These are phyloP conservation scores for Coemansia sp. DNA, from an alignment of 192 early-diverging fungal species.

Conservation along the genomic window DNA sequence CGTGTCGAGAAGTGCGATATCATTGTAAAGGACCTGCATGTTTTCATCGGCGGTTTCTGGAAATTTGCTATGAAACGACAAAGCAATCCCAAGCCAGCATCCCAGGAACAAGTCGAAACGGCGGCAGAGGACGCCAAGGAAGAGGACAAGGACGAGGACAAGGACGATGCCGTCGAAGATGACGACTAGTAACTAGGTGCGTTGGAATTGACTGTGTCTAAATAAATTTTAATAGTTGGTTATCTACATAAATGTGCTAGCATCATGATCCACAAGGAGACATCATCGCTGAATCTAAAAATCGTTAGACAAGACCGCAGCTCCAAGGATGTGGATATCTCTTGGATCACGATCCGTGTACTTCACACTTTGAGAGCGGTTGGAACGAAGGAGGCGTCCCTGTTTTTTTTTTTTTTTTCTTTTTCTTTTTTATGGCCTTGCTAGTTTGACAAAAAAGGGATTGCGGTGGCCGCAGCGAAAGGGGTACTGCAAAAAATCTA, in stretches of 20 bases:
- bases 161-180: too few species aligned
- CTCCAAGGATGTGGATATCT: neutral
- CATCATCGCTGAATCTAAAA: neutral
- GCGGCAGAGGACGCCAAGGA: neutral
- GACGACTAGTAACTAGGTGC: neutral
- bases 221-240: neutral
- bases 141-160: too few species aligned
- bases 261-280: neutral
- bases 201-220: neutral
- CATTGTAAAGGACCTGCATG: neutral
- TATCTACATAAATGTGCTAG: neutral
- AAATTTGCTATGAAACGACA: neutral
- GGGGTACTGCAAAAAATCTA: neutral
- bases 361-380: neutral
- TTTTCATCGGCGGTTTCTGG: neutral
- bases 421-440: neutral
- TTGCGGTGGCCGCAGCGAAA: conserved; percentile 2
- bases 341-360: neutral
- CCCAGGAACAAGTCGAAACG: neutral
- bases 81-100: neutral
- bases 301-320: neutral
- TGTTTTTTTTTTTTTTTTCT: neutral
- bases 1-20: neutral
- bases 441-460: neutral
- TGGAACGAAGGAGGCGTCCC: neutral